phyloP scores from a whole-genome alignment of 2,329 filamentous ascomycete species.

The Penicillium glabrum region DNA sequence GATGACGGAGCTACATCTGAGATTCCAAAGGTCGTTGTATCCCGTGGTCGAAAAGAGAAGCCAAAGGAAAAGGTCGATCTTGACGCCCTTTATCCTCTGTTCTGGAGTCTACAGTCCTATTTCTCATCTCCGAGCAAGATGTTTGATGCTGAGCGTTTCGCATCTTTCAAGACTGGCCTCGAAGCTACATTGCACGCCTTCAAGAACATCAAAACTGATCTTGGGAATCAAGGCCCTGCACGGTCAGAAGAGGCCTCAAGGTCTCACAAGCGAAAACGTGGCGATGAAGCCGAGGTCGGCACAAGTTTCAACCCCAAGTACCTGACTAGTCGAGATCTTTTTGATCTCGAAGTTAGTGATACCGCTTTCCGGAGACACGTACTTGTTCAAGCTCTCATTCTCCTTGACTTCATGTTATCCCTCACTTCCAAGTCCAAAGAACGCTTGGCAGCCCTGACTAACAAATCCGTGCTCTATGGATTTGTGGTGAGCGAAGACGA shows the following conservation, averaged over 20 bases:
- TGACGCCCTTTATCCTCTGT: slow-evolving; percentile 79
- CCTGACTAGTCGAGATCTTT: slow-evolving; percentile 93
- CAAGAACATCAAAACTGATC: slow-evolving; percentile 65
- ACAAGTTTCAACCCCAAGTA: slow-evolving; percentile 96
- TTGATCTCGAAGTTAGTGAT: slow-evolving; percentile 94
- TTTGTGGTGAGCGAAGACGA: slow-evolving; percentile 80
- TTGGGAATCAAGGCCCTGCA: slow-evolving; percentile 63
- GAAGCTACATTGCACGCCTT: slow-evolving; percentile 71
- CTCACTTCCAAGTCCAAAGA: slow-evolving; percentile 79
- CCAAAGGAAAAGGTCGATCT: slow-evolving; percentile 58
- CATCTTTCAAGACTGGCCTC: slow-evolving; percentile 62
- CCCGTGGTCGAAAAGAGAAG: slow-evolving; percentile 18
- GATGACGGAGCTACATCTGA: slow-evolving; percentile 11
- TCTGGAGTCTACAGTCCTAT: slow-evolving; percentile 89
- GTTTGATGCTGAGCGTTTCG: slow-evolving; percentile 70
- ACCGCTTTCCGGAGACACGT: slow-evolving; percentile 92
- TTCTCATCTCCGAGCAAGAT: slow-evolving; percentile 88
- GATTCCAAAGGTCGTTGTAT: slow-evolving; percentile 28
- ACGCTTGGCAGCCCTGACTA: slow-evolving; percentile 70
- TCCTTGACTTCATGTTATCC: slow-evolving; percentile 93
- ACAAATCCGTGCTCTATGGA: slow-evolving; percentile 86
- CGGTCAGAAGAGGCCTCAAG: slow-evolving; percentile 65
- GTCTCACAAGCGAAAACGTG: slow-evolving; percentile 69
- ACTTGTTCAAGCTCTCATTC: slow-evolving; percentile 89
- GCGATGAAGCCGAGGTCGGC: slow-evolving; percentile 61